phyloP scores from a whole-genome alignment of 2,329 filamentous ascomycete genomes.

The Aureobasidium mangrovei region DNA sequence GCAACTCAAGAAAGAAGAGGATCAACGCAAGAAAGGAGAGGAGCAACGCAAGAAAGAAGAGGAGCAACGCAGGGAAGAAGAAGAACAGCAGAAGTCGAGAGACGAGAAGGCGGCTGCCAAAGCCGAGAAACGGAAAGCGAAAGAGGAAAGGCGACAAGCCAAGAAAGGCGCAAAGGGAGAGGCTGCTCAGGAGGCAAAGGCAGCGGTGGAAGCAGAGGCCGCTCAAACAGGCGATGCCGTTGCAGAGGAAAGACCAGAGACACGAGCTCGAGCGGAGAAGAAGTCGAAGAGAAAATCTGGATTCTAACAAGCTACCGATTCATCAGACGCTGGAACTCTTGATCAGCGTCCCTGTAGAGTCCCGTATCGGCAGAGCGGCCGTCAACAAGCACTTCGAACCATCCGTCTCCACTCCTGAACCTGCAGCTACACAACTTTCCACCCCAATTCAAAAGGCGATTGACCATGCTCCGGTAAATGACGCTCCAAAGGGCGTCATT shows the following conservation, averaged over 20 bases:
- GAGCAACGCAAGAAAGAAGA: neutral
- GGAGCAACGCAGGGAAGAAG: neutral
- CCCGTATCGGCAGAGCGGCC: neutral
- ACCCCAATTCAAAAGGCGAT: constrained; percentile 28
- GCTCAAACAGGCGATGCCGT: neutral
- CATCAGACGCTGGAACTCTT: constrained; percentile 1
- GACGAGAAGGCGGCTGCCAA: neutral
- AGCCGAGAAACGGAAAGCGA: neutral
- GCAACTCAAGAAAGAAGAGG: neutral
- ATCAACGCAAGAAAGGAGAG: neutral
- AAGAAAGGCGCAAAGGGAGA: neutral
- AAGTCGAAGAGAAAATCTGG: constrained; percentile 5
- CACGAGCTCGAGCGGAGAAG: neutral
- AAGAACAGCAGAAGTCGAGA: neutral
- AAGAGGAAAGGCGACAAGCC: neutral
- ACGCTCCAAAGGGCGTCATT: constrained; percentile 27
- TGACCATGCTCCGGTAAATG: constrained; percentile 27
- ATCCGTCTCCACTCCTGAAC: neutral
- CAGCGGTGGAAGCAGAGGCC: neutral
- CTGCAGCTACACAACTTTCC: constrained; percentile 18
- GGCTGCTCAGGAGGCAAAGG: neutral
- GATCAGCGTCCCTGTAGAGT: constrained; percentile 5
- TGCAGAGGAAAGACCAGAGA: neutral
- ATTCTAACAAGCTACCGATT: neutral
- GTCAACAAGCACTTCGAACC: constrained; percentile 7